These are phyloP conservation scores for Aspergillus calidoustus DNA, from an alignment of 2,329 filamentous ascomycete genomes.

Conservation along the genomic window DNA sequence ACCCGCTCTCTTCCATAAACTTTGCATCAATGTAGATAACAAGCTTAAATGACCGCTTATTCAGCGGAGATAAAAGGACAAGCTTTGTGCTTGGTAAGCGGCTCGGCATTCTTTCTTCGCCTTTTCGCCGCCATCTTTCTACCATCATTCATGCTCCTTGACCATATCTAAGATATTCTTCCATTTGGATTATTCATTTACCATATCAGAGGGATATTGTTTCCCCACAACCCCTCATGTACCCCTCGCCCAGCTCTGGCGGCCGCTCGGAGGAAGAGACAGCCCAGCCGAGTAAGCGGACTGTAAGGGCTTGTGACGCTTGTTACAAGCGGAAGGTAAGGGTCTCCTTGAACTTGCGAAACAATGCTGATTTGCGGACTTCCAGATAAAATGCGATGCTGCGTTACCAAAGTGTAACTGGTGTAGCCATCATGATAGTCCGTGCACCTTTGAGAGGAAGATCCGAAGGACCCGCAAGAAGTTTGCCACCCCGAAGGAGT, in stretches of 20 bases:
- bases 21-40: not conserved
- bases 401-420: slow-evolving; percentile 53
- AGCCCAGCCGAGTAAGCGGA: slow-evolving; percentile 29
- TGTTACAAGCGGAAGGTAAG: slow-evolving; percentile 56
- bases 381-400: slow-evolving; percentile 57
- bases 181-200: not conserved
- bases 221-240: slow-evolving; percentile 13
- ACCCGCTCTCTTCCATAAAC: no score
- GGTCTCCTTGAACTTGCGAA: slow-evolving; percentile 14
- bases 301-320: slow-evolving; percentile 52
- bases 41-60: slow-evolving; percentile 1
- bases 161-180: not conserved
- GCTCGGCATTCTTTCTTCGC: not conserved
- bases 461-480: slow-evolving; percentile 36
- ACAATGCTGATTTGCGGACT: slow-evolving; percentile 3
- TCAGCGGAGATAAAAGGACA: not conserved
- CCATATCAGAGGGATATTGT: no score
- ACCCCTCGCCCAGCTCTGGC: slow-evolving; percentile 22
- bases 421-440: slow-evolving; percentile 54
- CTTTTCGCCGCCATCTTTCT: not conserved
- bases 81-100: not conserved
- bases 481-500: slow-evolving; percentile 28
- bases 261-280: slow-evolving; percentile 29
- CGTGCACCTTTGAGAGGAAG: slow-evolving; percentile 52
- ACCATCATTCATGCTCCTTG: not conserved